Evolutionary conservation across 2,329 filamentous ascomycete species (phyloP), one percentile per base, ranked within the genome.

Genomic region (Xylaria polymorpha): DNA sequence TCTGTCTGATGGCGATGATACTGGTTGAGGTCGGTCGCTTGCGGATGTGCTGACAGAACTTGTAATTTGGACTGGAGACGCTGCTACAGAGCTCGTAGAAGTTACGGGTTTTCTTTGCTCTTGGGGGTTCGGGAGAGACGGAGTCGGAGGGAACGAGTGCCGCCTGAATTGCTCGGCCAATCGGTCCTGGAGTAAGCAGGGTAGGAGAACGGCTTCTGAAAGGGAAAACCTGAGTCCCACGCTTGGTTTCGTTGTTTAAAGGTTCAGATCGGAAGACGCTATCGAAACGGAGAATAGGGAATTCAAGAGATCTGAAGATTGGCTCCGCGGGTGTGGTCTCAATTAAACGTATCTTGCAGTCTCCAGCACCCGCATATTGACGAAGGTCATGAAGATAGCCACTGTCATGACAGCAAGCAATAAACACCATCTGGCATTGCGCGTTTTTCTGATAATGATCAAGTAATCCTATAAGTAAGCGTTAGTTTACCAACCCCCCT

Each of bases 371-470:
- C 18, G 74, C 73, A 72, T 78, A 79, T 59, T 77, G 76, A 55
- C 78, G 77, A 51, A 79, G 77, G 66, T 79, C 77, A 56, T 78
- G 78, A 51, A 79, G 73, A 73, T 79, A 79, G 64, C 78, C 78
- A 71, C 78, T 79, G 70, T 79, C 78, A 51, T 79, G 78, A 68
- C 78, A 79, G 64, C 77, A 79, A 18, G 77, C 78, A 56, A 79
- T 67, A 69, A 78, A 79, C 63, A 79, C 75, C 68, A 75, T 78
- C 72, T 78, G 74, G 73, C 78, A 79, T 66, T 79, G 77, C 32
- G 76, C 59, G 59, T 77, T 79, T 73, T 72, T 77, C 67, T 77
- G 67, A 72, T 79, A 79, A 71, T 79, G 77, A 64, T 72, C 76
- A 73, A 79, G 77, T 73, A 79, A 74, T 50, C 76, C 77, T 79